phyloP scores from a whole-genome alignment of 495 filamentous ascomycete species.

The Daldinia grandis region DNA sequence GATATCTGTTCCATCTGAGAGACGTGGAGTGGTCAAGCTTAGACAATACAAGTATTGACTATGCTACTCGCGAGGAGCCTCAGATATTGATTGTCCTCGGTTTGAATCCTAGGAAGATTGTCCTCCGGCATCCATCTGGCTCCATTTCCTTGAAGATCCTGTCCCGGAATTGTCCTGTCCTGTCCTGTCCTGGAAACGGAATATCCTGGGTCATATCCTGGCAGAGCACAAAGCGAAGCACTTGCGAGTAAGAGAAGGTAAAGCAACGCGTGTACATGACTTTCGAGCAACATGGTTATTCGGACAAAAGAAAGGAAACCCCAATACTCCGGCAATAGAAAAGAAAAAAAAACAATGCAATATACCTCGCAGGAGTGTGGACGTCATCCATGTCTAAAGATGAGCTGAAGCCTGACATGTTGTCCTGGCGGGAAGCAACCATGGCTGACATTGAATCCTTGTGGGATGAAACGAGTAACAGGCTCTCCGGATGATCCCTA shows the following conservation, averaged over 20 bases:
- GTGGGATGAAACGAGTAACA: conserved; percentile 37
- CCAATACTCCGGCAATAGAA: conserved; percentile 43
- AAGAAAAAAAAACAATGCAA: conserved; percentile 48
- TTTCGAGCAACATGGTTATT: conserved; percentile 30
- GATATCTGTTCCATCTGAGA: conserved; percentile 40
- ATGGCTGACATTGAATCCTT: conserved; percentile 53
- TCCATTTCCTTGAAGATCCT: conserved; percentile 41
- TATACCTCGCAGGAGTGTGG: conserved; percentile 64
- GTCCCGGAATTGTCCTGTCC: conserved; percentile 24
- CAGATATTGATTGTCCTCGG: conserved; percentile 24
- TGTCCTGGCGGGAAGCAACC: conserved; percentile 55
- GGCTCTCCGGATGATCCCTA: conserved; percentile 40
- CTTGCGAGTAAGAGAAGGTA: conserved; percentile 34
- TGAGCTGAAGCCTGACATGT: conserved; percentile 59
- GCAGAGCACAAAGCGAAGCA: conserved; percentile 35
- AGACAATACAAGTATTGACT: conserved; percentile 1
- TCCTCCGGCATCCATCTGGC: conserved; percentile 27
- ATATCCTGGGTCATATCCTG: conserved; percentile 35
- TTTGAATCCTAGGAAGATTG: conserved; percentile 19
- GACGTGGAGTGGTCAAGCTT: conserved; percentile 36
- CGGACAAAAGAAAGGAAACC: conserved; percentile 19
- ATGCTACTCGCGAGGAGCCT: conserved; percentile 22
- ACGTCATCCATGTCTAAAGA: conserved; percentile 60
- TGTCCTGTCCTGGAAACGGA: conserved; percentile 32
- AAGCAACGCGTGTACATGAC: conserved; percentile 34